A percentile compares a stretch with the other conserved stretches of the same genome.
Evolutionary conservation across 2,329 filamentous ascomycete genomes (phyloP).

Genomic region (Botrytis fabae): DNA sequence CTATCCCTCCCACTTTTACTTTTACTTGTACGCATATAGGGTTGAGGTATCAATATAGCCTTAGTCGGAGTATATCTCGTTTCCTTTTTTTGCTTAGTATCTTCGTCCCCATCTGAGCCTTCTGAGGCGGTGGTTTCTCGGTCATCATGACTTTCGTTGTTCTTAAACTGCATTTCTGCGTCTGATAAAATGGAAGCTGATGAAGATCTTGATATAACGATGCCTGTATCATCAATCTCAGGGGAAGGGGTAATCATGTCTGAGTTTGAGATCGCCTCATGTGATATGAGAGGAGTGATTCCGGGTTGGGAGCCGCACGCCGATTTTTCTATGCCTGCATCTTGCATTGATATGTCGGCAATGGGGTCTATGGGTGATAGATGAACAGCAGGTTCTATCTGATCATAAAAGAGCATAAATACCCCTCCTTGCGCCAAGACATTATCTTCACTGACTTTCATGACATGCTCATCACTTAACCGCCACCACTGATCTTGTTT

Average conservation of each 20-base stretch:
- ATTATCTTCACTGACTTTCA: conserved; percentile 67
- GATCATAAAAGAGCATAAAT: conserved; percentile 98
- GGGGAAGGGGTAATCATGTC: neutral
- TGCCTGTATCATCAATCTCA: neutral
- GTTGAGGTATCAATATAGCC: neutral
- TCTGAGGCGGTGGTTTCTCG: neutral
- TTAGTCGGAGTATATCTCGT: conserved; percentile 6
- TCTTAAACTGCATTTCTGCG: neutral
- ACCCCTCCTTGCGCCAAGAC: conserved; percentile 76
- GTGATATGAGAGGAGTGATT: neutral
- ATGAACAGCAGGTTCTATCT: conserved; percentile 51
- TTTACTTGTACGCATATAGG: neutral
- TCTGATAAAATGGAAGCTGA: conserved; percentile 1
- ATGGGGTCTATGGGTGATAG: neutral
- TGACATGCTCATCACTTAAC: conserved; percentile 85
- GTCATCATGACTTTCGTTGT: neutral
- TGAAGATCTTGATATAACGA: neutral
- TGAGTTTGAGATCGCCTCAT: neutral
- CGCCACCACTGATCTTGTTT: conserved; percentile 71
- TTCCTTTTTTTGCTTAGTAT: neutral
- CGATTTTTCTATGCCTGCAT: neutral
- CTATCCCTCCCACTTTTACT: conserved; percentile 6
- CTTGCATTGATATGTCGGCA: neutral
- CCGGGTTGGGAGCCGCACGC: neutral
- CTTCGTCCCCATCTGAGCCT: conserved; percentile 2